phyloP scores from a whole-genome alignment of 129 eudicot species.

The Chrysanthemum lavandulifolium region DNA sequence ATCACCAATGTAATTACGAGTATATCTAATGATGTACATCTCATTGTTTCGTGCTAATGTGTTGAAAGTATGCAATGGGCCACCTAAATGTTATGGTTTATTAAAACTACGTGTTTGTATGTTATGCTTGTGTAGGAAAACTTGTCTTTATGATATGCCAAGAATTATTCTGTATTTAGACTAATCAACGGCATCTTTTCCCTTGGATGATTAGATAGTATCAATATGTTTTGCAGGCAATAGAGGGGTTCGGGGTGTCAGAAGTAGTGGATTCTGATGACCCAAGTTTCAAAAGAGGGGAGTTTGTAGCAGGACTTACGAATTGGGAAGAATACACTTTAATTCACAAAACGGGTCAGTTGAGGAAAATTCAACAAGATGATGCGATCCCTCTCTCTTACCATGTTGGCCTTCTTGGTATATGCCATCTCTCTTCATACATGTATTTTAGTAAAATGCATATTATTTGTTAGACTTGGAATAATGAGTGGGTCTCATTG shows the following conservation, averaged over 20 bases:
- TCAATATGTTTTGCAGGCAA: conserved; percentile 36
- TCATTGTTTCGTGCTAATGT: too few species aligned
- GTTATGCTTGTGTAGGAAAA: too few species aligned
- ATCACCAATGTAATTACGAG: too few species aligned
- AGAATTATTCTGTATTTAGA: background rate
- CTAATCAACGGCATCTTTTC: conserved; percentile 15
- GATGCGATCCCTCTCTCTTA: conserved; percentile 69
- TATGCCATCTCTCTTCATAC: conserved; percentile 1
- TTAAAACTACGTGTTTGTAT: too few species aligned
- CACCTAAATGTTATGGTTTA: too few species aligned
- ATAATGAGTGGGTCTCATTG: too few species aligned
- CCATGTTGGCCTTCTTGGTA: conserved; percentile 86
- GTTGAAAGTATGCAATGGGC: too few species aligned
- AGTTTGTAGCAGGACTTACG: conserved; percentile 61
- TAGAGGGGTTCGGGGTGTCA: conserved; percentile 86
- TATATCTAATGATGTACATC: too few species aligned
- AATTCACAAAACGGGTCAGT: conserved; percentile 40
- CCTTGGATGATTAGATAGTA: background rate
- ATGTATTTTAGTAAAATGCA: too few species aligned
- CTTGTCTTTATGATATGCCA: too few species aligned
- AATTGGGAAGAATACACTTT: conserved; percentile 91
- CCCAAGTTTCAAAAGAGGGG: conserved; percentile 67
- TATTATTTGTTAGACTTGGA: background rate
- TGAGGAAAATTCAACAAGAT: conserved; percentile 56
- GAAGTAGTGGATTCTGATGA: conserved; percentile 74